These are phyloP conservation scores for Hypocrella siamensis DNA, from an alignment of 2,329 filamentous ascomycete species.

Conservation along the genomic window DNA sequence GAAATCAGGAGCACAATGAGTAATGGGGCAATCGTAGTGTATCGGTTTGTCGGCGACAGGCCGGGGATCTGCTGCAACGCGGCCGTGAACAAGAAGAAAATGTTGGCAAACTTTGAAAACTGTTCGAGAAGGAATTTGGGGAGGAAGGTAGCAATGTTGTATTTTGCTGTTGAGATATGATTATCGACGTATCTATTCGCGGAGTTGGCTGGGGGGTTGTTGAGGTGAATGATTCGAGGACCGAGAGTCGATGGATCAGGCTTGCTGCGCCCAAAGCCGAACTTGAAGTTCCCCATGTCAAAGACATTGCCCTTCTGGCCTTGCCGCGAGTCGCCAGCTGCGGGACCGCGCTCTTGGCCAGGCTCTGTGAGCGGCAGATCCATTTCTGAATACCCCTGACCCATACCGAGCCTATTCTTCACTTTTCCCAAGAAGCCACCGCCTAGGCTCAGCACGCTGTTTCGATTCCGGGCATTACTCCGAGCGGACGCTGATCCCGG, in stretches of 20 bases:
- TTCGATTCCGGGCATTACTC: slow-evolving; percentile 55
- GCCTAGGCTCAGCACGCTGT: slow-evolving; percentile 76
- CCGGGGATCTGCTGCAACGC: slow-evolving; percentile 87
- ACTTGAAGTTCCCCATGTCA: slow-evolving; percentile 69
- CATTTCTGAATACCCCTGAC: slow-evolving; percentile 88
- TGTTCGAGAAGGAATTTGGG: slow-evolving; percentile 97
- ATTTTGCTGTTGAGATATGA: slow-evolving; percentile 94
- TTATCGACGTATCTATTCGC: slow-evolving; percentile 89
- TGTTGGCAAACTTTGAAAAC: slow-evolving; percentile 97
- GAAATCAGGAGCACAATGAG: slow-evolving; percentile 85
- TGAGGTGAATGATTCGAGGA: slow-evolving; percentile 84
- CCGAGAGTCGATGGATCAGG: slow-evolving; percentile 82
- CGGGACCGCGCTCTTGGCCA: slow-evolving; percentile 23
- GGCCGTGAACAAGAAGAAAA: slow-evolving; percentile 98
- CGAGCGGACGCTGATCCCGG: slow-evolving; percentile 29
- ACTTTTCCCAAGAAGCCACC: slow-evolving; percentile 76
- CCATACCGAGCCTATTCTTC: slow-evolving; percentile 85
- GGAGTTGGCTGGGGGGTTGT: slow-evolving; percentile 87
- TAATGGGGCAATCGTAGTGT: slow-evolving; percentile 92
- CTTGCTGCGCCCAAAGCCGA: slow-evolving; percentile 74
- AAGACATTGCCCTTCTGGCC: slow-evolving; percentile 40
- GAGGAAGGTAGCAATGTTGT: slow-evolving; percentile 83
- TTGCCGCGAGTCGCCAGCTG: slow-evolving; percentile 23
- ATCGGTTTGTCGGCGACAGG: slow-evolving; percentile 87
- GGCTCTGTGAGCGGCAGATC: slow-evolving; percentile 85